Evolutionary conservation across 2,329 filamentous ascomycete genomes (phyloP).

Genomic region (Leptographium radiaticola): DNA sequence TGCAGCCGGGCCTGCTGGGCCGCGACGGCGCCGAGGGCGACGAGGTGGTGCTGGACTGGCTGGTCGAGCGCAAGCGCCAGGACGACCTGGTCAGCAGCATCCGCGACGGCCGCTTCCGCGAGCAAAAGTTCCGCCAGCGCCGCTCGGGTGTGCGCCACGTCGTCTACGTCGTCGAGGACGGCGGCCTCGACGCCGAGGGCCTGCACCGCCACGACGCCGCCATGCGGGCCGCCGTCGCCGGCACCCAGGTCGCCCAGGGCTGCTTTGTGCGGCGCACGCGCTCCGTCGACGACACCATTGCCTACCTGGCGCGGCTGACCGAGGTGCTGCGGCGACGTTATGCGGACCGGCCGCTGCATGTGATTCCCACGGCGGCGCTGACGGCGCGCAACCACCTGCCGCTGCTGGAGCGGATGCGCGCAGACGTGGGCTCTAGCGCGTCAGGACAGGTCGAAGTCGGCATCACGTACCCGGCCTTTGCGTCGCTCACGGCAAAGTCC

Average conservation of each 20-base stretch:
- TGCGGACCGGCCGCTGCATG: slow-evolving; percentile 38
- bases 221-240: slow-evolving; percentile 60
- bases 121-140: slow-evolving; percentile 70
- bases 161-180: slow-evolving; percentile 67
- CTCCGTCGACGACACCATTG: slow-evolving; percentile 66
- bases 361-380: slow-evolving; percentile 55
- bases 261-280: slow-evolving; percentile 67
- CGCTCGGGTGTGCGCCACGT: slow-evolving; percentile 64
- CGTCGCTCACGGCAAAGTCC: slow-evolving; percentile 61
- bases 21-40: slow-evolving; percentile 47
- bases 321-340: slow-evolving; percentile 53
- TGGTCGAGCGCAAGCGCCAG: slow-evolving; percentile 67
- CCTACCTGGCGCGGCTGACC: slow-evolving; percentile 63
- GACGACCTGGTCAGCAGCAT: slow-evolving; percentile 72
- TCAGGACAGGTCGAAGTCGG: slow-evolving; percentile 27
- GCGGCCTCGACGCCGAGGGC: slow-evolving; percentile 41
- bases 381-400: slow-evolving; percentile 53
- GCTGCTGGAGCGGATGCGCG: slow-evolving; percentile 44
- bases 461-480: slow-evolving; percentile 59
- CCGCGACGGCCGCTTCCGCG: slow-evolving; percentile 70
- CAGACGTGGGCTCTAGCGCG: slow-evolving; percentile 15
- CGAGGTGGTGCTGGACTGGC: slow-evolving; percentile 66
- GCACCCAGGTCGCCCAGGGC: slow-evolving; percentile 64
- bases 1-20: slow-evolving; percentile 42
- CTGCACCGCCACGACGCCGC: slow-evolving; percentile 49